Conservation (phyloP, 73 alveolate species). For the Stentor coeruleus region DNA sequence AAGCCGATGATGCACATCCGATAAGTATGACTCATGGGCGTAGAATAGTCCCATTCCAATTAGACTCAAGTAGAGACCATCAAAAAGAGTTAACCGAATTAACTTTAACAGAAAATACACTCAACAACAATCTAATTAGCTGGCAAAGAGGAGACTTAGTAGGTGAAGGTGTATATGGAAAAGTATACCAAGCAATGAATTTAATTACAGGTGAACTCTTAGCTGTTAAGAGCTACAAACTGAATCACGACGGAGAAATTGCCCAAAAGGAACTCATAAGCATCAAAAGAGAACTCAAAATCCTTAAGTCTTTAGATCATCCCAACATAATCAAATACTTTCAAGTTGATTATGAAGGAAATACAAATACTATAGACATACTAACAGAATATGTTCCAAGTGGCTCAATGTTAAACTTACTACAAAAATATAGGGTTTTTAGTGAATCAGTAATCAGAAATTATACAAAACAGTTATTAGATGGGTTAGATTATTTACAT, state of each 20-base stretch:
- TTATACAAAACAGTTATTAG: slow-evolving; percentile 57
- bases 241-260: slow-evolving; percentile 29
- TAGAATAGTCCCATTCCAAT: too few species aligned
- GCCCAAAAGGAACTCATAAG: slow-evolving; percentile 39
- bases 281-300: slow-evolving; percentile 52
- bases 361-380: slow-evolving; percentile 47
- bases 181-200: slow-evolving; percentile 82
- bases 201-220: slow-evolving; percentile 62
- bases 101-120: too few species aligned
- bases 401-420: slow-evolving; percentile 46
- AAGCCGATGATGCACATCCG: too few species aligned
- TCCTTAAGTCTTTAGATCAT: slow-evolving; percentile 50
- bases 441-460: slow-evolving; percentile 56
- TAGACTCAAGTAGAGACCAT: too few species aligned
- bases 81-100: too few species aligned
- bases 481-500: slow-evolving; percentile 78
- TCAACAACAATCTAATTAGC: too few species aligned
- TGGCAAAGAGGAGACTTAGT: slow-evolving; percentile 64
- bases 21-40: too few species aligned
- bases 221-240: slow-evolving; percentile 68
- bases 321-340: slow-evolving; percentile 61
- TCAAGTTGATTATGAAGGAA: slow-evolving; percentile 49
- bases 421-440: slow-evolving; percentile 51
- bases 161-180: slow-evolving; percentile 95
- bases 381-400: slow-evolving; percentile 70